A percentile compares a stretch with the other conserved stretches of the same genome.
These are phyloP conservation scores for Kwoniella bestiolae DNA, from an alignment of 768 basidiomycete genomes.

Conservation along the genomic window DNA sequence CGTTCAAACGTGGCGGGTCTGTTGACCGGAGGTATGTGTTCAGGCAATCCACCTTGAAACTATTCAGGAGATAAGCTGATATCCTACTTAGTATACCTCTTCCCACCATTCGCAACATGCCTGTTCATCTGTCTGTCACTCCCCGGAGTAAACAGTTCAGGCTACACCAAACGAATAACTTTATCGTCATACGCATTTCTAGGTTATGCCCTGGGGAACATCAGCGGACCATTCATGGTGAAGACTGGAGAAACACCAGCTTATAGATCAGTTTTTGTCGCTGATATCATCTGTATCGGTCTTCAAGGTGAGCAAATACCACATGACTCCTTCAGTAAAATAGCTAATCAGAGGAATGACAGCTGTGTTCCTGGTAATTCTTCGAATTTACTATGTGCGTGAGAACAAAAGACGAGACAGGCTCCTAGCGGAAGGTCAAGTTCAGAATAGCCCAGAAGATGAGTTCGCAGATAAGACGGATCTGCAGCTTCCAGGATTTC, in stretches of 20 bases:
- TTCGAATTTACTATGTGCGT: conserved; percentile 3
- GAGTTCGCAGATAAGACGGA: conserved; percentile 8
- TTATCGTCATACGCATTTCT: conserved; percentile 9
- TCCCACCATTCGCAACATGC: conserved; percentile 9
- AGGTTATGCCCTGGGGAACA: conserved; percentile 7
- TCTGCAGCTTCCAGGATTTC: conserved; percentile 4
- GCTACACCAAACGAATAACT: conserved; percentile 9
- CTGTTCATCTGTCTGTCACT: conserved; percentile 7
- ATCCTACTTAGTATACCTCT: background rate
- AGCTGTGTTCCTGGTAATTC: conserved; percentile 9
- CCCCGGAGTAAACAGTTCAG: conserved; percentile 2
- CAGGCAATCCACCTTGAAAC: background rate
- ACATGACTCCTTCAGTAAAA: background rate
- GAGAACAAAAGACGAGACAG: conserved; percentile 1
- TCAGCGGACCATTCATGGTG: conserved; percentile 12
- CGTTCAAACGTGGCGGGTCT: conserved; percentile 9
- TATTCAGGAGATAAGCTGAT: background rate
- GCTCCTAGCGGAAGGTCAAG: conserved; percentile 5
- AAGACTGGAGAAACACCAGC: conserved; percentile 6
- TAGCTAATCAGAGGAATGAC: background rate
- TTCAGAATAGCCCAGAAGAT: conserved; percentile 2
- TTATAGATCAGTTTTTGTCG: conserved; percentile 7
- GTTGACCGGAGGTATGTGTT: conserved; percentile 1
- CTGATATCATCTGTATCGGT: conserved; percentile 10
- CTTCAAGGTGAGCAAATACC: conserved; percentile 8